These are phyloP conservation scores for Blastocladiella britannica DNA, from an alignment of 192 early-diverging fungal species.

Conservation along the genomic window DNA sequence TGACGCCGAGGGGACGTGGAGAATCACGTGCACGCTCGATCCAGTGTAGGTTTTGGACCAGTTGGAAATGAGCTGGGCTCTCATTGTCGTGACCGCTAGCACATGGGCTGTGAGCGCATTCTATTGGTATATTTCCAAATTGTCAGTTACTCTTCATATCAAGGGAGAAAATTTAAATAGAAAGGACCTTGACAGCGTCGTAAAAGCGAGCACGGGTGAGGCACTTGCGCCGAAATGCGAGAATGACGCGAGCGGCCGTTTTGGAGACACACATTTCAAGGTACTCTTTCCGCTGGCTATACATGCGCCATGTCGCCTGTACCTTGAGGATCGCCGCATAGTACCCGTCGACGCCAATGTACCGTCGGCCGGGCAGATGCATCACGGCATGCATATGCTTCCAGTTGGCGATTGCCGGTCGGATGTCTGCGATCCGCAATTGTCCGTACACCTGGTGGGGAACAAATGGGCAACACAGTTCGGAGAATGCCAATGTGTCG, in stretches of 20 bases:
- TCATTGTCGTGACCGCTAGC: background rate
- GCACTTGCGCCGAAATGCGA: background rate
- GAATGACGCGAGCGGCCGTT: background rate
- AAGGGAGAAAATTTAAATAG: background rate
- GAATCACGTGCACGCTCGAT: background rate
- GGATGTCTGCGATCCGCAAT: background rate
- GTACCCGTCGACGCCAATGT: background rate
- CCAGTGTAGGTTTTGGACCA: background rate
- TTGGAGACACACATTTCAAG: background rate
- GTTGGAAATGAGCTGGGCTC: background rate
- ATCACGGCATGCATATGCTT: background rate
- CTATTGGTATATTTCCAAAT: too few species aligned
- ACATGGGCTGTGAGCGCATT: background rate
- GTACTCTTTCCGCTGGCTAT: background rate
- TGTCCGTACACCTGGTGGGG: background rate
- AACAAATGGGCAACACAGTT: background rate
- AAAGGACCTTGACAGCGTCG: background rate
- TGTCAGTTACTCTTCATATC: too few species aligned
- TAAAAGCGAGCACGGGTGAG: background rate
- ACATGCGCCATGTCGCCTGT: background rate
- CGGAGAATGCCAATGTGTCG: background rate
- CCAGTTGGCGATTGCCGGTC: background rate
- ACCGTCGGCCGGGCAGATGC: background rate
- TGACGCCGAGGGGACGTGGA: background rate
- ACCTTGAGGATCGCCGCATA: background rate